phyloP scores from a whole-genome alignment of 495 filamentous ascomycete genomes.

The Penicillium goetzii region DNA sequence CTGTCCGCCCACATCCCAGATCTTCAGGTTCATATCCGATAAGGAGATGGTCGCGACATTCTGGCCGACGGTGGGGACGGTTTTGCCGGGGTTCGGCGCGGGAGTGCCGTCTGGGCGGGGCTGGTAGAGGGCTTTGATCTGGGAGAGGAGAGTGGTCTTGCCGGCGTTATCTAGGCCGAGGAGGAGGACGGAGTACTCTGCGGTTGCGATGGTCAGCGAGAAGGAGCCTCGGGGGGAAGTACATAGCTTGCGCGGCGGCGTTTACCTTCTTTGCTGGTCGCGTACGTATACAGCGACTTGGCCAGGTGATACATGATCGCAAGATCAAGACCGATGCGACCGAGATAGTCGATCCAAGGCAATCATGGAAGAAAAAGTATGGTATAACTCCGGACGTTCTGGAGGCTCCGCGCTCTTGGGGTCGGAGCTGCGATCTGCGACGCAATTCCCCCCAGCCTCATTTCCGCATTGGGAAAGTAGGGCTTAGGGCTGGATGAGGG shows the following conservation, averaged over 20 bases:
- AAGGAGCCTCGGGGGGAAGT: background rate
- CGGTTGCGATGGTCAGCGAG: background rate
- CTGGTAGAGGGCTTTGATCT: slow-evolving; percentile 86
- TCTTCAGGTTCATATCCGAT: slow-evolving; percentile 92
- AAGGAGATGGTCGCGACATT: slow-evolving; percentile 90
- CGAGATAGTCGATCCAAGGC: slow-evolving; percentile 16
- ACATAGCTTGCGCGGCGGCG: background rate
- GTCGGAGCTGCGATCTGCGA: slow-evolving; percentile 21
- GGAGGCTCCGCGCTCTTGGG: background rate
- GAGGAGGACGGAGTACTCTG: slow-evolving; percentile 96
- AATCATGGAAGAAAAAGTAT: slow-evolving; percentile 28
- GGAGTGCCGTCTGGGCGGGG: slow-evolving; percentile 60
- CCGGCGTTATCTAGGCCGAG: slow-evolving; percentile 97
- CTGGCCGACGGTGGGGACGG: slow-evolving; percentile 96
- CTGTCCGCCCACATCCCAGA: slow-evolving; percentile 98
- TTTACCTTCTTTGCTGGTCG: slow-evolving; percentile 90
- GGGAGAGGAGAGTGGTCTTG: slow-evolving; percentile 96
- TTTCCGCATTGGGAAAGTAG: slow-evolving; percentile 37
- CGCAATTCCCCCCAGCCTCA: slow-evolving; percentile 23
- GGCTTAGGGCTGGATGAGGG: slow-evolving; percentile 31
- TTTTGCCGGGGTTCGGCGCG: slow-evolving; percentile 61
- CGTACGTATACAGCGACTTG: slow-evolving; percentile 90
- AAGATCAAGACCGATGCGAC: slow-evolving; percentile 24
- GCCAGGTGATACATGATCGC: slow-evolving; percentile 91
- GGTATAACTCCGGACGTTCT: background rate